These are phyloP conservation scores for Aspergillus egyptiacus DNA, from an alignment of 495 filamentous ascomycete species.

Conservation along the genomic window DNA sequence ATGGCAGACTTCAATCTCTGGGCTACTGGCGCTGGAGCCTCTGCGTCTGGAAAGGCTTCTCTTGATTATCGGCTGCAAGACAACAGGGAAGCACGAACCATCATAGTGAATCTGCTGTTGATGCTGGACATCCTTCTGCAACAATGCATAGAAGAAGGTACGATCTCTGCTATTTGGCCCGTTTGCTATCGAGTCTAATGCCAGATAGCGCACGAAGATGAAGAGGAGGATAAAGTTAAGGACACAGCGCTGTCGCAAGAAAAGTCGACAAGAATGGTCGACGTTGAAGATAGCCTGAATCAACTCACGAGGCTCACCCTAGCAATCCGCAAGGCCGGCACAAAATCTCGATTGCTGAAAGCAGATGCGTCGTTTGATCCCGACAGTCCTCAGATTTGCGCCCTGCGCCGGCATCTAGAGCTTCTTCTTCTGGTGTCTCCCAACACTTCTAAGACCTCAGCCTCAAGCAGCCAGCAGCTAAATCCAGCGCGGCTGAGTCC, in stretches of 20 bases:
- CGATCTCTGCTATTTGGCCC: no score
- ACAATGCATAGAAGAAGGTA: slow-evolving; percentile 1
- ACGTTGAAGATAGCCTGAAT: neutral
- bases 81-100: neutral
- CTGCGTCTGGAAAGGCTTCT: neutral
- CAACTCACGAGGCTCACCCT: slow-evolving; percentile 11
- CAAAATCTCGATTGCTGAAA: slow-evolving; percentile 6
- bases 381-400: neutral
- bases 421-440: no score
- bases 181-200: no score
- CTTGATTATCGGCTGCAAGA: slow-evolving; percentile 5
- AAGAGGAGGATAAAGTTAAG: no score
- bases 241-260: neutral
- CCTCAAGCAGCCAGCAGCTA: no score
- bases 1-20: slow-evolving; percentile 24
- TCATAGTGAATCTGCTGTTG: slow-evolving; percentile 2
- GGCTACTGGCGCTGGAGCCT: slow-evolving; percentile 16
- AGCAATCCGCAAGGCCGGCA: slow-evolving; percentile 13
- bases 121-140: neutral
- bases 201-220: no score
- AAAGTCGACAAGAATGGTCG: neutral
- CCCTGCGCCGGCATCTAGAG: neutral
- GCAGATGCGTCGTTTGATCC: slow-evolving; percentile 11
- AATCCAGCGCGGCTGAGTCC: neutral
- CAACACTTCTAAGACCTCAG: no score